phyloP scores from a whole-genome alignment of 2,329 filamentous ascomycete genomes.

The Penicillium expansum region DNA sequence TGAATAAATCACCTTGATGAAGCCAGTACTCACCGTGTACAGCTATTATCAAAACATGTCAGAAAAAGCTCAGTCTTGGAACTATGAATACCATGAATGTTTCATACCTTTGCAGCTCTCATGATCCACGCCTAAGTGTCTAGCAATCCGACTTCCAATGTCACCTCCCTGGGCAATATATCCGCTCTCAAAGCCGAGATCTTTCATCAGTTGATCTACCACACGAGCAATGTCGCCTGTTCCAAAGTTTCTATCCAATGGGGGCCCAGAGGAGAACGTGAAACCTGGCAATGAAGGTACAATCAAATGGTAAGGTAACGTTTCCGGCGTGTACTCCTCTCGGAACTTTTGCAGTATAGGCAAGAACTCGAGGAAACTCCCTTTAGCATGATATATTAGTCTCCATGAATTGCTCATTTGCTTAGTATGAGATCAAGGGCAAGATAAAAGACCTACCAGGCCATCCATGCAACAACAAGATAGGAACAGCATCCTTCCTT shows the following conservation, averaged over 20 bases:
- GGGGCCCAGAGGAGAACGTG: slow-evolving; percentile 31
- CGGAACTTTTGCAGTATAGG: slow-evolving; percentile 30
- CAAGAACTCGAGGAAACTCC: slow-evolving; percentile 35
- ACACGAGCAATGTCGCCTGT: slow-evolving; percentile 26
- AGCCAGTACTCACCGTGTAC: slow-evolving; percentile 27
- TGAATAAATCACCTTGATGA: too few species aligned
- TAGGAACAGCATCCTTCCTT: slow-evolving; percentile 47
- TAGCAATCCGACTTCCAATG: slow-evolving; percentile 29
- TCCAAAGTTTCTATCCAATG: slow-evolving; percentile 27
- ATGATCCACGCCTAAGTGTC: slow-evolving; percentile 25
- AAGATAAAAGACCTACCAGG: slow-evolving; percentile 23
- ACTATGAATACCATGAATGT: too few species aligned
- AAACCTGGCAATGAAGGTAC: slow-evolving; percentile 34
- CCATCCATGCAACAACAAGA: slow-evolving; percentile 46
- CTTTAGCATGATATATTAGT: slow-evolving; percentile 13
- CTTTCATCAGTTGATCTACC: slow-evolving; percentile 31
- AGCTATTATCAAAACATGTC: slow-evolving; percentile 14
- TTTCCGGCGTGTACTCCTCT: slow-evolving; percentile 26
- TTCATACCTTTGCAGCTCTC: slow-evolving; percentile 32
- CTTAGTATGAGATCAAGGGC: neutral
- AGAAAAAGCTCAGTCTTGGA: neutral
- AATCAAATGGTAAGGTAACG: slow-evolving; percentile 32
- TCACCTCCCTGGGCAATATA: slow-evolving; percentile 36
- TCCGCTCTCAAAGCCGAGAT: slow-evolving; percentile 29
- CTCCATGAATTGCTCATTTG: neutral